Percentiles rank a stretch among this genome's conserved stretches.
Conservation (phyloP, 129 eudicot genomes). For the Tagetes erecta region DNA sequence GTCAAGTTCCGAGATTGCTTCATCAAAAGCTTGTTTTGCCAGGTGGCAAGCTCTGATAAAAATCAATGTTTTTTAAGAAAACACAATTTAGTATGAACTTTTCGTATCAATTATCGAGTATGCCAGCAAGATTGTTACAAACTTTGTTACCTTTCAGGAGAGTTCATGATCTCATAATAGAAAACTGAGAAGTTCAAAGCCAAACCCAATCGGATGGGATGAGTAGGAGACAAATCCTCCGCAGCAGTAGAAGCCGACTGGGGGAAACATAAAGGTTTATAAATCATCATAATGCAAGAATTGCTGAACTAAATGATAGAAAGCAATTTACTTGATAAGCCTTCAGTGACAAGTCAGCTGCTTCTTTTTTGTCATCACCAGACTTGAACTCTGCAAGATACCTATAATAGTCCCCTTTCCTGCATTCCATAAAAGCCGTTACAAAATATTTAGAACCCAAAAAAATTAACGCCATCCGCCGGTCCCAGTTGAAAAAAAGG, state of each 20-base stretch:
- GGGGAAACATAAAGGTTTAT: slow-evolving; percentile 7
- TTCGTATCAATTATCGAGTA: neutral
- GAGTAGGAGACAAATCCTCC: slow-evolving; percentile 50
- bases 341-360: slow-evolving; percentile 57
- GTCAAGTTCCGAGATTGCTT: slow-evolving; percentile 58
- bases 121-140: neutral
- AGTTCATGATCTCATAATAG: slow-evolving; percentile 57
- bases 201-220: slow-evolving; percentile 55
- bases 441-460: slow-evolving; percentile 21
- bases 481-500: neutral
- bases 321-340: slow-evolving; percentile 48
- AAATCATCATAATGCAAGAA: neutral
- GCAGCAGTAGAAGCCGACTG: slow-evolving; percentile 53
- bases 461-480: neutral
- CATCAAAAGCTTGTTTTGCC: slow-evolving; percentile 57
- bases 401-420: slow-evolving; percentile 63
- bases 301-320: neutral
- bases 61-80: neutral
- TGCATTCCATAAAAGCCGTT: slow-evolving; percentile 21
- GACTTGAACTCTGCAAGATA: slow-evolving; percentile 63
- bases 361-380: slow-evolving; percentile 58
- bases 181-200: slow-evolving; percentile 57
- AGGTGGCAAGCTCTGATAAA: slow-evolving; percentile 48
- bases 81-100: neutral
- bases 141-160: slow-evolving; percentile 48